Evolutionary conservation across 305 asterid species (phyloP), one percentile per base, ranked within the genome.

Genomic region (Rubia tinctorum): DNA sequence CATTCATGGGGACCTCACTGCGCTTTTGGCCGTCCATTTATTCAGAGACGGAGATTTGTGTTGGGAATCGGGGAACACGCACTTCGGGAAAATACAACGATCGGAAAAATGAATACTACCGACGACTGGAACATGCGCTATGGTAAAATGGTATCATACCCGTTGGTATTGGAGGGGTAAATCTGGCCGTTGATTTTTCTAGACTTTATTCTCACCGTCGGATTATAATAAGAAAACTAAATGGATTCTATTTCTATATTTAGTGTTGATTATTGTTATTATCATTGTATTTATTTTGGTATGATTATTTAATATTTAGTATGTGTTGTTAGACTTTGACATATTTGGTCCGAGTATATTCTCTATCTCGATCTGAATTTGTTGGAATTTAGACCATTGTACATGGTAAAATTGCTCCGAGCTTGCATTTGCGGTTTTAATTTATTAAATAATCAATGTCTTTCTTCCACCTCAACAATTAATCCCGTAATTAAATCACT

Each of bases 41-140:
- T 53, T 18, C 59, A 18, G 59, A 53, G 59, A 53, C 18, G 12
- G 59, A 53, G 59, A 17, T 53, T 53, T 53, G 59, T 18, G 59
- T 53, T 53, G 59, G 59, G 23, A 53, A 53, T 53, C 22, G 59
- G 59, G 59, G 9, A 18, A 18, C 73, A 65, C 69, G 27, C 55
- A 66, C 71, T 66, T 66, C 14, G 55, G 23, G 66, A 59, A 42
- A 37, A 17, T 9, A 34, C 39, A 53, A 40, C 27, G 23, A 40
- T 60, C 12, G 56, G 40, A 69, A 37, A 71, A 71, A 58, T n/a
- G 15, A 58, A 9, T 58, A 7, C 34, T n/a, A 22, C 34, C 59
- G 15, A 44, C 74, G 74, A 71, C 66, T 22, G 74, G 39, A 42
- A 71, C 49, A 71, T 37, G 74, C 74, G 23, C 59, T 49, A 49